Conservation (phyloP, 2,329 filamentous ascomycete species). For the Stagonosporopsis rhizophila region DNA sequence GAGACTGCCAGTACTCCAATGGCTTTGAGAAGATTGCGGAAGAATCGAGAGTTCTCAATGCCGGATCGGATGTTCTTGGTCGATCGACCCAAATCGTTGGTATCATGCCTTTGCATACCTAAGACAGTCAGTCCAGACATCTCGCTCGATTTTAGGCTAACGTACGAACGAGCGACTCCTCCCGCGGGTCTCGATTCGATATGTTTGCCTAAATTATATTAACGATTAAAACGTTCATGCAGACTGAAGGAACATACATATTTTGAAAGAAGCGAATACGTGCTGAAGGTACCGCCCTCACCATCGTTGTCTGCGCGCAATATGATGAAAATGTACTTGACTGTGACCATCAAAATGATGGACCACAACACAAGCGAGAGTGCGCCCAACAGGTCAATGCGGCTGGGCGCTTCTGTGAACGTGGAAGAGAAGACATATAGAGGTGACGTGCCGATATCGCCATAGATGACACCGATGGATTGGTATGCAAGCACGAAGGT, state of each 20-base stretch:
- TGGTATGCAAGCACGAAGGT: constrained; percentile 61
- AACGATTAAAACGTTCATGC: background rate
- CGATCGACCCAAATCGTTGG: constrained; percentile 61
- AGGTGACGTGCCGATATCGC: constrained; percentile 72
- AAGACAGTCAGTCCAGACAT: background rate
- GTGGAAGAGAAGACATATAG: constrained; percentile 76
- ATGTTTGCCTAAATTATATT: constrained; percentile 61
- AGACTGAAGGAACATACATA: constrained; percentile 51
- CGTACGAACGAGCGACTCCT: constrained; percentile 60
- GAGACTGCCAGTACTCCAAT: constrained; percentile 71
- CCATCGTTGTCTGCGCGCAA: constrained; percentile 73
- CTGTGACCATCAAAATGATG: constrained; percentile 70
- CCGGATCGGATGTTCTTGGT: constrained; percentile 62
- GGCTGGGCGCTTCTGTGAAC: constrained; percentile 59
- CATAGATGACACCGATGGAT: constrained; percentile 71
- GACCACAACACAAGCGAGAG: constrained; percentile 75
- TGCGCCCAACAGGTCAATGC: constrained; percentile 68
- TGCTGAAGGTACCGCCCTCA: constrained; percentile 73
- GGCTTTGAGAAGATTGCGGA: constrained; percentile 63
- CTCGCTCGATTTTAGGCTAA: background rate
- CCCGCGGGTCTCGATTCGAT: constrained; percentile 64
- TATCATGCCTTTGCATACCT: constrained; percentile 64
- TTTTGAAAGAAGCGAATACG: constrained; percentile 67
- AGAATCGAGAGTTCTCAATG: constrained; percentile 64
- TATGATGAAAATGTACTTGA: constrained; percentile 73